Conservation (phyloP, 345 rosid species). For the Gynandropsis gynandra region DNA sequence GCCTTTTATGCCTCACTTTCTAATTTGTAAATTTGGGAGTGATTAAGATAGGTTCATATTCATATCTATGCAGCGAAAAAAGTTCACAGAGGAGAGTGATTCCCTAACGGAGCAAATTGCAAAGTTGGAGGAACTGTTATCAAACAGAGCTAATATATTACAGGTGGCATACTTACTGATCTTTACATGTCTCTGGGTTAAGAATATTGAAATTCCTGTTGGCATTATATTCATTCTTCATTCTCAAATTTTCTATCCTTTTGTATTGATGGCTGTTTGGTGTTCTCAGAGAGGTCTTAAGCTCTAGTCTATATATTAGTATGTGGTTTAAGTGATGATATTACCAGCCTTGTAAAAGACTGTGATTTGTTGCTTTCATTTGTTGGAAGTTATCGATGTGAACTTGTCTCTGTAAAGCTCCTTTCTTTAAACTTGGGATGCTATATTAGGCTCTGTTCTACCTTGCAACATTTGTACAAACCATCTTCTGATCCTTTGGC, state of each 20-base stretch:
- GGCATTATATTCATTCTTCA: neutral
- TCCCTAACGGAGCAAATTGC: constrained; percentile 59
- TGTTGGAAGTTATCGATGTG: neutral
- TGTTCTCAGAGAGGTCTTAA: neutral
- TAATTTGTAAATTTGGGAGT: constrained; percentile 1
- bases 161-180: constrained; percentile 40
- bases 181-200: neutral
- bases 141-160: constrained; percentile 64
- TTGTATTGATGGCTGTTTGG: neutral
- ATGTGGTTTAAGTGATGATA: neutral
- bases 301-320: neutral
- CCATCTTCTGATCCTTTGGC: constrained; percentile 10
- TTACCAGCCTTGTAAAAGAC: neutral
- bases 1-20: neutral
- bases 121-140: constrained; percentile 59
- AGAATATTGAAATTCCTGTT: neutral
- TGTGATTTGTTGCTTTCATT: neutral
- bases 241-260: neutral
- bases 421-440: neutral
- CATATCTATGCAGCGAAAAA: constrained; percentile 53
- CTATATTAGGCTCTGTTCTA: no score
- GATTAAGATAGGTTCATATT: constrained; percentile 10
- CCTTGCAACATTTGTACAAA: neutral
- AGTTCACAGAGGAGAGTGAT: constrained; percentile 62
- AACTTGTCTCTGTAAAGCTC: neutral